phyloP scores from a whole-genome alignment of 306 rosid species.

The Crataegus laevigata region DNA sequence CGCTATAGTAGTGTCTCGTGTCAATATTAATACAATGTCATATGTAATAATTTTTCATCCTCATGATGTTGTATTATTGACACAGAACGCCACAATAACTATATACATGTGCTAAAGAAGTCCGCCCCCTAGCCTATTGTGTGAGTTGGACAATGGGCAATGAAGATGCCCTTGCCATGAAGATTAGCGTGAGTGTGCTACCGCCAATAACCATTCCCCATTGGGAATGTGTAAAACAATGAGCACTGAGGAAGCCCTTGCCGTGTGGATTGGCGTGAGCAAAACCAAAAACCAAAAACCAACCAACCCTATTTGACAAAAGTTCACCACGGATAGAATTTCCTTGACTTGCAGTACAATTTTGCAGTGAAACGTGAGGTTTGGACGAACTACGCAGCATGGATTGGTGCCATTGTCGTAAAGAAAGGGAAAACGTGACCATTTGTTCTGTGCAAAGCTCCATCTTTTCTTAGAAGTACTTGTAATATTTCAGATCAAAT shows the following conservation, averaged over 20 bases:
- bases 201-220: no score
- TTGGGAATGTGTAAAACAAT: not conserved
- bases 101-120: not conserved
- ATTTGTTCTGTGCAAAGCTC: slow-evolving; percentile 11
- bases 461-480: not conserved
- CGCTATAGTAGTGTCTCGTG: no score
- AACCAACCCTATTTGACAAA: not conserved
- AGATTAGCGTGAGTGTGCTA: no score
- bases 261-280: not conserved
- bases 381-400: not conserved
- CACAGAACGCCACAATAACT: no score
- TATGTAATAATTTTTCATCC: no score
- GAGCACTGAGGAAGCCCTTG: not conserved
- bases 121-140: not conserved
- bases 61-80: no score
- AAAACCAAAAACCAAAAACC: no score
- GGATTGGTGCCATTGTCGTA: not conserved
- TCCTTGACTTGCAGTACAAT: not conserved
- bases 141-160: not conserved
- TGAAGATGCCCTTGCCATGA: not conserved
- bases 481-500: not conserved
- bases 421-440: not conserved
- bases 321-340: not conserved
- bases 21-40: no score
- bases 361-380: not conserved